These are phyloP conservation scores for Sarcodon sp. DNA, from an alignment of 768 basidiomycete species.

Conservation along the genomic window DNA sequence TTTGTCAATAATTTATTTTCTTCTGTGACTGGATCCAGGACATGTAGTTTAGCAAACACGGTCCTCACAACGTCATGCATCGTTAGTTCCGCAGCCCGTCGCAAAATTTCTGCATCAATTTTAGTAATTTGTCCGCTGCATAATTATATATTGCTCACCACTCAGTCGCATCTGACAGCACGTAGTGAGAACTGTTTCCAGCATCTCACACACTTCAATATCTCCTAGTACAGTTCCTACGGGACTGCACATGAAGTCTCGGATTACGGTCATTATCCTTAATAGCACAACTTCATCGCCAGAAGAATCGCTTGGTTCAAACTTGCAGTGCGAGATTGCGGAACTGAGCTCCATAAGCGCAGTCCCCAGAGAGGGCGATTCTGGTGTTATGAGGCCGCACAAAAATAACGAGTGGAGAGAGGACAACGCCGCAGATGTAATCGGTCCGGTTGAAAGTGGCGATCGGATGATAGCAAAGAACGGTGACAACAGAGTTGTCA, in stretches of 20 bases:
- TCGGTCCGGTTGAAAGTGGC: slow-evolving; percentile 90
- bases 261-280: slow-evolving; percentile 83
- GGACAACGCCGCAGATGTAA: slow-evolving; percentile 88
- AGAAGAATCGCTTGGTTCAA: slow-evolving; percentile 95
- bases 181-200: slow-evolving; percentile 94
- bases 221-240: slow-evolving; percentile 74
- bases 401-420: slow-evolving; percentile 83
- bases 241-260: slow-evolving; percentile 62
- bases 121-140: slow-evolving; percentile 2
- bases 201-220: slow-evolving; percentile 93
- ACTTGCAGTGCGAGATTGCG: slow-evolving; percentile 91
- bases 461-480: slow-evolving; percentile 93
- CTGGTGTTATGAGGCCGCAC: slow-evolving; percentile 54
- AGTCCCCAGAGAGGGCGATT: slow-evolving; percentile 41
- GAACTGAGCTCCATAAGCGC: slow-evolving; percentile 78
- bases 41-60: slow-evolving; percentile 65
- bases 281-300: slow-evolving; percentile 93
- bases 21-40: slow-evolving; percentile 50
- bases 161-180: slow-evolving; percentile 96
- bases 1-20: slow-evolving; percentile 47
- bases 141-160: slow-evolving; percentile 38
- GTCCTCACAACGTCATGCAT: slow-evolving; percentile 82
- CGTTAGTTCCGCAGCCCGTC: slow-evolving; percentile 77
- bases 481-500: slow-evolving; percentile 61
- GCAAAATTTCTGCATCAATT: slow-evolving; percentile 56